phyloP scores from a whole-genome alignment of 1,139 yeast genomes.

The Spencermartinsiella ligniputridi region DNA sequence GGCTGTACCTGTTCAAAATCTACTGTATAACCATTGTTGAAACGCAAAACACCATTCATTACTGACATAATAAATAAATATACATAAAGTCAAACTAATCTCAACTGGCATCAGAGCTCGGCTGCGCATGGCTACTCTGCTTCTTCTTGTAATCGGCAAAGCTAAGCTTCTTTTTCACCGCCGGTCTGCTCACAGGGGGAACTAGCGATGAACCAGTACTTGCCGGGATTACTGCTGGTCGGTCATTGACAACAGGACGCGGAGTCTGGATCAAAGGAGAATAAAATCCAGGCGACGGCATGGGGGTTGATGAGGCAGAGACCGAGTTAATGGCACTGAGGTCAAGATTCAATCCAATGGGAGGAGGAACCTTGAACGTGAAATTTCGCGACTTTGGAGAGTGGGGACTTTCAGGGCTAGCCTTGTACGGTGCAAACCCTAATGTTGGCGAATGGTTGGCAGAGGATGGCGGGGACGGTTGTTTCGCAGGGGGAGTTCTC shows the following conservation, averaged over 20 bases:
- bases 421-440: background rate
- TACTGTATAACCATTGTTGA: no score
- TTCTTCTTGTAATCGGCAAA: conserved; percentile 81
- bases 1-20: no score
- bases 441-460: background rate
- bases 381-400: background rate
- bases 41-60: no score
- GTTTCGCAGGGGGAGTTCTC: background rate
- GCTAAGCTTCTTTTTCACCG: conserved; percentile 50
- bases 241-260: background rate
- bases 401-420: background rate
- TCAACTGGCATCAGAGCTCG: background rate
- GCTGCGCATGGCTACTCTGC: conserved; percentile 30
- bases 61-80: conserved; percentile 6
- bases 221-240: background rate
- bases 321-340: background rate
- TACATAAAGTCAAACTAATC: background rate
- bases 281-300: background rate
- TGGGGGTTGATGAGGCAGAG: background rate
- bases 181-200: background rate
- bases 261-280: background rate
- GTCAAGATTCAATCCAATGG: background rate
- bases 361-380: conserved; percentile 1
- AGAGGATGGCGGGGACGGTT: background rate
- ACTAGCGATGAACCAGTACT: conserved; percentile 3